Evolutionary conservation across 2,329 filamentous ascomycete genomes (phyloP).

Genomic region (Pseudogymnoascus sp.): DNA sequence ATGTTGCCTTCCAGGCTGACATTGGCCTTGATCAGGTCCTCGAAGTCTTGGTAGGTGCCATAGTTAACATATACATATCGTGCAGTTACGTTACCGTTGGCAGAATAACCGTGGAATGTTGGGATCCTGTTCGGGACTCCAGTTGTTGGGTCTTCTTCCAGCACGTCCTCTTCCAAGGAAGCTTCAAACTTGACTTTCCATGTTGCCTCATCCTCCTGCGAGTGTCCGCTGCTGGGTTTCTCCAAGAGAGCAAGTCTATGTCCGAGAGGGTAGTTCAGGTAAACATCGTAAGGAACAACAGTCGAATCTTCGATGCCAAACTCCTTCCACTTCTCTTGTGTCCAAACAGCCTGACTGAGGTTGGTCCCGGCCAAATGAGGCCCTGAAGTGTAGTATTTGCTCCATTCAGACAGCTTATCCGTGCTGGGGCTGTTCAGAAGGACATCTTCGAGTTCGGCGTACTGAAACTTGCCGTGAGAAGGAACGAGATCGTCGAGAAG

Average conservation of each 20-base stretch:
- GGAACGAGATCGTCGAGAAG: conserved; percentile 26
- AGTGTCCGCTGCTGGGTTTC: conserved; percentile 22
- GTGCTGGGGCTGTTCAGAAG: conserved; percentile 51
- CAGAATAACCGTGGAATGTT: conserved; percentile 92
- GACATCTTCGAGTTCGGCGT: conserved; percentile 47
- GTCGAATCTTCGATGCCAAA: conserved; percentile 54
- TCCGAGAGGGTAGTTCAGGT: conserved; percentile 68
- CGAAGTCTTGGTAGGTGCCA: conserved; percentile 77
- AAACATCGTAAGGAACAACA: conserved; percentile 66
- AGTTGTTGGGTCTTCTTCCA: conserved; percentile 76
- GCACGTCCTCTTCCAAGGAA: conserved; percentile 71
- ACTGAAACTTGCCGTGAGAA: conserved; percentile 30
- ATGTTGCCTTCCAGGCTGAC: conserved; percentile 77
- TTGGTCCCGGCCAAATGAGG: conserved; percentile 72
- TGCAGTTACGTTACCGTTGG: conserved; percentile 82
- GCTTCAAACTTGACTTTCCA: conserved; percentile 73
- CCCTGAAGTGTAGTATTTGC: conserved; percentile 67
- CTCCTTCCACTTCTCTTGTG: conserved; percentile 61
- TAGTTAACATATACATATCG: conserved; percentile 87
- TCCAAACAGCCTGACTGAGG: conserved; percentile 64
- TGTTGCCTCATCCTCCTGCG: conserved; percentile 47
- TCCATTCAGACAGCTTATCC: conserved; percentile 60
- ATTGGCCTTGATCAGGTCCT: conserved; percentile 69
- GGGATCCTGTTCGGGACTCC: conserved; percentile 65
- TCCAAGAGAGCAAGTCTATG: conserved; percentile 61